Base-by-base conservation (phyloP, 1,284 basidiomycete genomes). In the Irpex sp. region DNA sequence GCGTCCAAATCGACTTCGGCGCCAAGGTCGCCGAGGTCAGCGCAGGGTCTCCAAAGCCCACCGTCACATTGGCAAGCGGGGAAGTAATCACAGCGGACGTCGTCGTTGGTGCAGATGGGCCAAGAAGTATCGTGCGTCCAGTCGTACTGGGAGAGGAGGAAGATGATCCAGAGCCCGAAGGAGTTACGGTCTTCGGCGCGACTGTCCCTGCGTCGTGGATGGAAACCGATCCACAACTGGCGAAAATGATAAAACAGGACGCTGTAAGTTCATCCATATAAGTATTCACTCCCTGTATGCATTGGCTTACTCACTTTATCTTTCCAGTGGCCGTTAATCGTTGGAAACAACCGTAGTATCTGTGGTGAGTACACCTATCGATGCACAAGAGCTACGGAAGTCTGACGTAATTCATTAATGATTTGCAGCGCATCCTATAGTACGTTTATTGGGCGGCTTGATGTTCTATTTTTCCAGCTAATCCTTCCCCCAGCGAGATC, bases 1-100 rank as follows among this genome's bases (percentile, higher is more conserved):
- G 83, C 3, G 81, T 74, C 6, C 68, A 67, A 19, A 72, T 83
- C 43, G 72, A 73, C 39, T 80, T 79, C 63, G 74, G 77, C 64
- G 70, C 74, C 19, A 63, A 74, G n/a, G 79, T 81, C n/a, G 39
- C 39, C 31, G 11, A 49, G 11, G 67, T 68, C 3, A 50, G 19
- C 13, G 59, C 67, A 15, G 67, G 65, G 8, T 13, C n/a, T 19
- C 62, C 64, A 5, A 47, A 60, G 43, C 62, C 71, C 47, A 65
- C 63, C 8, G 70, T 77, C 37, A 69, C 63, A 2, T 68, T 78
- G 53, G 67, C 69, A 19, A 72, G 69, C 39, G 77, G 77, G 39
- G 69, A 72, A 55, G 64, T 70, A n/a, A 67, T 77, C 49, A 59
- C 64, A 13, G 72, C 74, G 13, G 77, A 79, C 63, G 66, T 78